Evolutionary conservation across 139 green algal genomes (phyloP).

Genomic region (Asterochloris sp.): DNA sequence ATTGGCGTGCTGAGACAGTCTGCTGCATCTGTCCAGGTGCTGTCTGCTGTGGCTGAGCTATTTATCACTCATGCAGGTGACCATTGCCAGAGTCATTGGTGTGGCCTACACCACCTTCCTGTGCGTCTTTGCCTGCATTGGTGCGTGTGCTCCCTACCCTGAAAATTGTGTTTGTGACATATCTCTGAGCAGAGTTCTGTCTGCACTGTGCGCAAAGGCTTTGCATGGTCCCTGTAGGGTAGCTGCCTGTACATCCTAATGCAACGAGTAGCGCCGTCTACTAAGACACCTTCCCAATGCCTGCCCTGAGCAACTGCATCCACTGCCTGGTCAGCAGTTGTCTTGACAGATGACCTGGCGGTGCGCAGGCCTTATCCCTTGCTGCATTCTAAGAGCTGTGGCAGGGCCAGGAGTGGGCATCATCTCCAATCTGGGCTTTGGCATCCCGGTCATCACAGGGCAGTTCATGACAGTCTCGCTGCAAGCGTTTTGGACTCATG

Average conservation of each 20-base stretch:
- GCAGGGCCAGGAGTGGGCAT: conserved; percentile 2
- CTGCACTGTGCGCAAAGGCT: too few relatives aligned
- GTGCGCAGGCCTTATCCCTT: background rate
- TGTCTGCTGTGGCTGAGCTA: background rate
- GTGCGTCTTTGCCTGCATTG: background rate
- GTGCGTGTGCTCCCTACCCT: background rate
- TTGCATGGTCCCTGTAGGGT: too few relatives aligned
- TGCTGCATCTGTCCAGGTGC: background rate
- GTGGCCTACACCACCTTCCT: conserved; percentile 7
- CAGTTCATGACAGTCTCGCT: background rate
- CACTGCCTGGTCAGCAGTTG: background rate
- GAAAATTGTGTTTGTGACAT: background rate
- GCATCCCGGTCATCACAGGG: background rate
- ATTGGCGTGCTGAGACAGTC: background rate
- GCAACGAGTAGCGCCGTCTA: too few relatives aligned
- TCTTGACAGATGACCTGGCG: background rate
- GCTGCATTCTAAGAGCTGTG: background rate
- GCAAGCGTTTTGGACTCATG: too few relatives aligned
- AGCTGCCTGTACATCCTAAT: too few relatives aligned
- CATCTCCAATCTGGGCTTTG: conserved; percentile 20
- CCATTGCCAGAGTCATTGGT: background rate
- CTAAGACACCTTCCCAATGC: too few relatives aligned
- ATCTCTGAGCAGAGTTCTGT: too few relatives aligned
- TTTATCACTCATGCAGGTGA: background rate
- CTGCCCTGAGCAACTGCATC: too few relatives aligned